Evolutionary conservation across 2,329 filamentous ascomycete species (phyloP).

Genomic region (Penicillium italicum): DNA sequence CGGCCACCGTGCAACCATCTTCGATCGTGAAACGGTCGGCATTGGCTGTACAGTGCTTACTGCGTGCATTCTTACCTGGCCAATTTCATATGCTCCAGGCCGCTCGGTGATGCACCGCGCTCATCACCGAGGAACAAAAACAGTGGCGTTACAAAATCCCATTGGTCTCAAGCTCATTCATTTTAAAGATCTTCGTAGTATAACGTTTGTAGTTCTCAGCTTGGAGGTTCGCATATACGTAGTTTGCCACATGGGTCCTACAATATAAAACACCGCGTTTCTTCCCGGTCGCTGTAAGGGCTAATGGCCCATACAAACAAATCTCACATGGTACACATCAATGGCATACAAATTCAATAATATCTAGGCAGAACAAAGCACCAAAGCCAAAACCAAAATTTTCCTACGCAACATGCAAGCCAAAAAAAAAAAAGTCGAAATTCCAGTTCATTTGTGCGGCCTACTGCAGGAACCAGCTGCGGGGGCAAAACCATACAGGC

Average conservation of each 20-base stretch:
- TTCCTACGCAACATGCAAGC: neutral
- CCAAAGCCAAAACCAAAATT: neutral
- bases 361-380: neutral
- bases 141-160: neutral
- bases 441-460: slow-evolving; percentile 23
- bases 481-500: slow-evolving; percentile 10
- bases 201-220: neutral
- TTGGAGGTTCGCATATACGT: neutral
- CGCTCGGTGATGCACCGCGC: neutral
- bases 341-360: slow-evolving; percentile 1
- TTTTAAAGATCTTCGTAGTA: neutral
- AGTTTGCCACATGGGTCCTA: slow-evolving; percentile 10
- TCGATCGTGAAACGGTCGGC: slow-evolving; percentile 25
- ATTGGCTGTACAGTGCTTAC: slow-evolving; percentile 11
- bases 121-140: neutral
- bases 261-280: neutral
- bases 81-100: slow-evolving; percentile 22
- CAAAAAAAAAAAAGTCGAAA: neutral
- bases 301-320: slow-evolving; percentile 1
- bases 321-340: slow-evolving; percentile 4
- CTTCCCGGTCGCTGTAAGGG: slow-evolving; percentile 8
- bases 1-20: slow-evolving; percentile 18
- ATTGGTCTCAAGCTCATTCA: neutral
- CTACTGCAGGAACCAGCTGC: slow-evolving; percentile 38
- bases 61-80: neutral